Conservation (phyloP, 2,329 filamentous ascomycete genomes). For the Coniosporium tulheliwenetii region DNA sequence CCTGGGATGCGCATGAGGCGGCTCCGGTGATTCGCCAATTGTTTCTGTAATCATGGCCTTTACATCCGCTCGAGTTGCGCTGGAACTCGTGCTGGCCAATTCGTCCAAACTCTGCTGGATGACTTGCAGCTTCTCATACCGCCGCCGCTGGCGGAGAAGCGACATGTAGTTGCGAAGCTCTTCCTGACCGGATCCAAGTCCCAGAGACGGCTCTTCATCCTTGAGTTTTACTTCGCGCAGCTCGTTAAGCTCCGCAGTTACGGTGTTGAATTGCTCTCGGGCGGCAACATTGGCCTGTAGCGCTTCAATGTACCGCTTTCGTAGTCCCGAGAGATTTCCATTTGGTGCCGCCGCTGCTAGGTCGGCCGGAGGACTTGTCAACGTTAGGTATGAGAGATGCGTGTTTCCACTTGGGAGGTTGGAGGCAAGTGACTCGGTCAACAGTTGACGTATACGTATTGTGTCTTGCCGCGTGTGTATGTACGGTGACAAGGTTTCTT, state of each 20-base stretch:
- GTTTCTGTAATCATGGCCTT: slow-evolving; percentile 11
- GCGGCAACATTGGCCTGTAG: slow-evolving; percentile 26
- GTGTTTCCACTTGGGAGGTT: slow-evolving; percentile 6
- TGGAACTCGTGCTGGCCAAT: slow-evolving; percentile 18
- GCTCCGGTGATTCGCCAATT: slow-evolving; percentile 19
- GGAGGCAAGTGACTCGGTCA: slow-evolving; percentile 17
- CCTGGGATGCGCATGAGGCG: slow-evolving; percentile 15
- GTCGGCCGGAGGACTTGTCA: not conserved
- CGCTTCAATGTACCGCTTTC: slow-evolving; percentile 29
- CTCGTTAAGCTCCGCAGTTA: slow-evolving; percentile 16
- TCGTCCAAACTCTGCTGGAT: slow-evolving; percentile 28
- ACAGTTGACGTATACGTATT: slow-evolving; percentile 16
- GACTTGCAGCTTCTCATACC: slow-evolving; percentile 28
- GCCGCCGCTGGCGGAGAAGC: slow-evolving; percentile 28
- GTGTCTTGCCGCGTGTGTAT: slow-evolving; percentile 20
- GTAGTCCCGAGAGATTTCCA: slow-evolving; percentile 23
- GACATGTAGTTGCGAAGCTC: slow-evolving; percentile 20
- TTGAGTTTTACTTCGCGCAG: slow-evolving; percentile 6
- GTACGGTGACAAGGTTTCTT: slow-evolving; percentile 18
- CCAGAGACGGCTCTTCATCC: slow-evolving; percentile 12
- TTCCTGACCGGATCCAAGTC: slow-evolving; percentile 14
- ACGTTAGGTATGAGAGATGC: not conserved
- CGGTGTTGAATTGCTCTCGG: slow-evolving; percentile 19
- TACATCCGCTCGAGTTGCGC: slow-evolving; percentile 11
- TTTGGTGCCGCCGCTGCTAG: slow-evolving; percentile 18